Percentiles rank a stretch among this genome's conserved stretches.
Evolutionary conservation across 768 basidiomycete genomes (phyloP).

Genomic region (Suillus weaverae): DNA sequence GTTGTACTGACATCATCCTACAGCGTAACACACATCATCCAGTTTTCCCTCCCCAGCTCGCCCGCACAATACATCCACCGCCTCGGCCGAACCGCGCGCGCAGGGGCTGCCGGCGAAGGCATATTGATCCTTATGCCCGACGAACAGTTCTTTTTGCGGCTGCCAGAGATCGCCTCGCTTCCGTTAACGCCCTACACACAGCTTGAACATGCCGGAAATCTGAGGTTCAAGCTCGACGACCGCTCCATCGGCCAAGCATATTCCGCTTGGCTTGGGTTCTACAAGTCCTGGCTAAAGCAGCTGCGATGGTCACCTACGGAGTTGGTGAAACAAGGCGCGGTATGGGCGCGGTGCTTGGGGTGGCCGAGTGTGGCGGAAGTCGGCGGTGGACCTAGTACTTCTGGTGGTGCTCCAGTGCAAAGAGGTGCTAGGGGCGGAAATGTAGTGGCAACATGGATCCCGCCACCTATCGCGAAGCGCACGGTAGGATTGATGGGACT

Average conservation of each 20-base stretch:
- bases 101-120: conserved; percentile 62
- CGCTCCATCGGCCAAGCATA: conserved; percentile 52
- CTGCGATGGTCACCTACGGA: conserved; percentile 40
- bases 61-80: conserved; percentile 80
- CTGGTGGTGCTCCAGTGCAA: neutral
- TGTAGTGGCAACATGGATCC: neutral
- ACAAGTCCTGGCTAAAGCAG: conserved; percentile 40
- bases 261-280: conserved; percentile 58
- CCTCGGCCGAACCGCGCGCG: conserved; percentile 76
- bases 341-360: conserved; percentile 1
- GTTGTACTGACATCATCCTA: neutral
- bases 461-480: conserved; percentile 40
- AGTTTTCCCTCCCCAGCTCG: conserved; percentile 65
- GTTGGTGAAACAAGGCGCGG: conserved; percentile 39
- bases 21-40: conserved; percentile 60
- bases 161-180: conserved; percentile 39
- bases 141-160: conserved; percentile 50
- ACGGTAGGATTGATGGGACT: conserved; percentile 52
- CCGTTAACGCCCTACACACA: conserved; percentile 36
- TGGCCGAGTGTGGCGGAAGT: neutral
- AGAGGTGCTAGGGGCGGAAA: neutral
- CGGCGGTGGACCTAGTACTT: neutral
- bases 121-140: conserved; percentile 53
- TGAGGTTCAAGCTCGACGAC: conserved; percentile 28
- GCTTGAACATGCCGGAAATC: conserved; percentile 28